These are phyloP conservation scores for Coemansia umbellata DNA, from an alignment of 192 early-diverging fungal genomes.

Conservation along the genomic window DNA sequence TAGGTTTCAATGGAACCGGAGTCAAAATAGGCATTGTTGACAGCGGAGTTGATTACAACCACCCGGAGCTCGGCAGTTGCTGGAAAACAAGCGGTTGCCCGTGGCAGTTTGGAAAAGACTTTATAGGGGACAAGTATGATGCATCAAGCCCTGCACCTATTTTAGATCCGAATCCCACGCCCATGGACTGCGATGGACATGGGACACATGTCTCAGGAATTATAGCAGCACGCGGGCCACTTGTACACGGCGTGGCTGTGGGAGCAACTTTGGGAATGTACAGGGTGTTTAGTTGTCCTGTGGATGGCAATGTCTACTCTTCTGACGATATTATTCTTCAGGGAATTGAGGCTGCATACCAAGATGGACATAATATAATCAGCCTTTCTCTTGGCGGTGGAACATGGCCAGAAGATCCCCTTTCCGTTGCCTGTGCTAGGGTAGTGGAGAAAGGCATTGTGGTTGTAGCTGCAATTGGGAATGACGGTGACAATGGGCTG, in stretches of 20 bases:
- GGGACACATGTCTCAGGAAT: constrained; percentile 67
- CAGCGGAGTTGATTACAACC: constrained; percentile 61
- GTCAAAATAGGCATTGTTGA: constrained; percentile 68
- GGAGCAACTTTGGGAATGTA: constrained; percentile 62
- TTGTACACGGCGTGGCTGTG: constrained; percentile 62
- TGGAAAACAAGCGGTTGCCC: constrained; percentile 53
- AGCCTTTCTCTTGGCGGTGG: constrained; percentile 61
- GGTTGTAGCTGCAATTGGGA: constrained; percentile 66
- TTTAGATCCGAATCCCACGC: constrained; percentile 52
- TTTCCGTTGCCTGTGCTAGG: constrained; percentile 45
- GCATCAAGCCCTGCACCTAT: constrained; percentile 25
- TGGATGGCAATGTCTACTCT: constrained; percentile 35
- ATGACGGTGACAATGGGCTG: constrained; percentile 61
- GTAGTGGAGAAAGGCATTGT: constrained; percentile 51
- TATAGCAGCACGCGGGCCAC: constrained; percentile 37
- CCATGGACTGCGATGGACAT: constrained; percentile 59
- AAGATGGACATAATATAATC: constrained; percentile 52
- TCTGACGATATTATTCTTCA: constrained; percentile 56
- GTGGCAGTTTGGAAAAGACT: constrained; percentile 57
- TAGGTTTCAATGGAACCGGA: constrained; percentile 56
- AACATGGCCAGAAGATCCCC: constrained; percentile 55
- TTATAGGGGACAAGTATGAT: constrained; percentile 59
- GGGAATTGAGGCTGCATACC: constrained; percentile 54
- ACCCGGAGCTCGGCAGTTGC: constrained; percentile 60
- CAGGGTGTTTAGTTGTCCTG: constrained; percentile 56